phyloP scores from a whole-genome alignment of 2,329 filamentous ascomycete genomes.

The Penicillium sp. region DNA sequence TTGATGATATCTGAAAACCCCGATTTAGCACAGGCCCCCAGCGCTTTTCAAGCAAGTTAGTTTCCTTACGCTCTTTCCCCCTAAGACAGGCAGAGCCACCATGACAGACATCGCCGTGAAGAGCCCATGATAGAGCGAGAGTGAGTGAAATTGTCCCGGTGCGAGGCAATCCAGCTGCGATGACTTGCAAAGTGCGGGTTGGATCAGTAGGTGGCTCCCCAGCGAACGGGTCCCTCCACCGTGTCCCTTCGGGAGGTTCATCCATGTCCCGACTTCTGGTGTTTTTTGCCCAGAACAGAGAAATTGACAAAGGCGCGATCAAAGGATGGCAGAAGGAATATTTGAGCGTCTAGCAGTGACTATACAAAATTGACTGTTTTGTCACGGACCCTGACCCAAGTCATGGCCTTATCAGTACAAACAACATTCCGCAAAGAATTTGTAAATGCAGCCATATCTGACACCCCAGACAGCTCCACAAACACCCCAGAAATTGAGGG shows the following conservation, averaged over 20 bases:
- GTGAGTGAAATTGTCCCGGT: slow-evolving; percentile 54
- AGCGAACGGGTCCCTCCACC: slow-evolving; percentile 3
- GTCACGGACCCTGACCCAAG: not conserved
- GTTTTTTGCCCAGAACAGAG: not conserved
- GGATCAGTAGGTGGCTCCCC: slow-evolving; percentile 1
- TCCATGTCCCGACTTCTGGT: not conserved
- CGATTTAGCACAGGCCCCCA: not conserved
- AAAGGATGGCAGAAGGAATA: not conserved
- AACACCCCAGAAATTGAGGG: not conserved
- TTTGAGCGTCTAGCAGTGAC: not conserved
- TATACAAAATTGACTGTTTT: not conserved
- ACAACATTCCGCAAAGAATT: not conserved
- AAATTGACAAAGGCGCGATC: not conserved
- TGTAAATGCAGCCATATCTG: not conserved
- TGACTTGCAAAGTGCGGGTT: slow-evolving; percentile 13
- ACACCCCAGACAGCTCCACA: not conserved
- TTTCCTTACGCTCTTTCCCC: slow-evolving; percentile 30
- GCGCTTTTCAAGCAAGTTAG: not conserved
- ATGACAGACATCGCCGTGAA: slow-evolving; percentile 52
- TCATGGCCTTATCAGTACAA: not conserved
- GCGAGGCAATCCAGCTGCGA: slow-evolving; percentile 33
- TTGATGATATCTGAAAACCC: slow-evolving; percentile 1
- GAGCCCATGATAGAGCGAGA: slow-evolving; percentile 48
- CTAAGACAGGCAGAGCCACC: slow-evolving; percentile 34
- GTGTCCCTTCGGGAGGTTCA: not conserved